phyloP scores from a whole-genome alignment of 2,329 filamentous ascomycete genomes.

The Colletotrichum sp. region DNA sequence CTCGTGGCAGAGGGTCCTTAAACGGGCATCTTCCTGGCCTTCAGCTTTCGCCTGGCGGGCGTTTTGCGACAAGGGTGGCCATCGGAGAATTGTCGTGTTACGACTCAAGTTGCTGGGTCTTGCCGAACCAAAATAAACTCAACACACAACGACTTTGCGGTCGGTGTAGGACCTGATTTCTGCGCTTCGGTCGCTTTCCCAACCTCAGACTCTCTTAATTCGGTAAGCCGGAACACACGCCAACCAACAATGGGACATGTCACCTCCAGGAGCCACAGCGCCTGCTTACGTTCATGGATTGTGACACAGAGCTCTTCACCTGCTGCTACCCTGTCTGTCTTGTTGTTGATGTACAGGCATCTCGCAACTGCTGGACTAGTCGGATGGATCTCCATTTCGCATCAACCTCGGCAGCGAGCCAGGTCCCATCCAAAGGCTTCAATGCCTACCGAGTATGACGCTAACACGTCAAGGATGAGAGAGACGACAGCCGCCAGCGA shows the following conservation, averaged over 20 bases:
- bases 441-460: not conserved
- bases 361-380: not conserved
- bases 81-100: slow-evolving; percentile 8
- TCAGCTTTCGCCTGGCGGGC: not conserved
- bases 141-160: not conserved
- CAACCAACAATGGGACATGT: not conserved
- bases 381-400: not conserved
- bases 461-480: not conserved
- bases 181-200: not conserved
- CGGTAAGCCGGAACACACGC: not conserved
- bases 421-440: not conserved
- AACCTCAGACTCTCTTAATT: not conserved
- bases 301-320: not conserved
- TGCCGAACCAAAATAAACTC: not conserved
- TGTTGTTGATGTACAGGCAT: not conserved
- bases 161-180: not conserved
- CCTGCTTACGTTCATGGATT: not conserved
- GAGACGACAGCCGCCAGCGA: not conserved
- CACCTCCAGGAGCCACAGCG: not conserved
- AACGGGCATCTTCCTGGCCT: slow-evolving; percentile 3
- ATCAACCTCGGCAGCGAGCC: not conserved
- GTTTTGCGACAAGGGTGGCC: slow-evolving; percentile 7
- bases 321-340: not conserved
- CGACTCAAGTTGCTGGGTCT: slow-evolving; percentile 1
- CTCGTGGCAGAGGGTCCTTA: slow-evolving; percentile 15